phyloP scores from a whole-genome alignment of 768 basidiomycete genomes.

The Austroboletus festivus region DNA sequence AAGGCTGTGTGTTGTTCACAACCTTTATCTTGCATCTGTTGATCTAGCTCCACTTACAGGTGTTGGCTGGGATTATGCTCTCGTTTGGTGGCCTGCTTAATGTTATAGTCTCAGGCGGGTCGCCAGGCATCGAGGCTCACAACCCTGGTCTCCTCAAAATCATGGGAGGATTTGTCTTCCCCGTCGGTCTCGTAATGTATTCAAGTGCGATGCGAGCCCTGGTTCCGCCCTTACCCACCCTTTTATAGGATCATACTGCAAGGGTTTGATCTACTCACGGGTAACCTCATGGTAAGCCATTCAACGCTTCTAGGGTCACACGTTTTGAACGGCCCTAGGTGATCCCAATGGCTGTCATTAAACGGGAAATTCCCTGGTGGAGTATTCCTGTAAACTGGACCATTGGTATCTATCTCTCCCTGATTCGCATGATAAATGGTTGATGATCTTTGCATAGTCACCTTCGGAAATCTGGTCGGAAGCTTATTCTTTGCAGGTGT shows the following conservation, averaged over 20 bases:
- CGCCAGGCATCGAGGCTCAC: constrained; percentile 42
- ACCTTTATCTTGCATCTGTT: background rate
- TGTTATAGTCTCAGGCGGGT: constrained; percentile 59
- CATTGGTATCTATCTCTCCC: background rate
- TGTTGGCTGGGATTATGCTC: constrained; percentile 68
- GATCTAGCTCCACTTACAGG: constrained; percentile 34
- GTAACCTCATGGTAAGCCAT: constrained; percentile 65
- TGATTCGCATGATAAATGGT: too few relatives aligned
- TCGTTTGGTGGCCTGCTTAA: constrained; percentile 70
- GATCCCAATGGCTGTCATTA: constrained; percentile 66
- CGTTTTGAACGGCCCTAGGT: constrained; percentile 38
- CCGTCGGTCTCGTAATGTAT: constrained; percentile 75
- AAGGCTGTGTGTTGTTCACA: constrained; percentile 55
- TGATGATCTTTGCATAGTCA: constrained; percentile 40
- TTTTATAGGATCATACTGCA: constrained; percentile 64
- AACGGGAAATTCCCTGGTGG: constrained; percentile 67
- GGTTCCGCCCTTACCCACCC: background rate
- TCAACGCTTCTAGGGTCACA: background rate
- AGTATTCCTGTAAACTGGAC: constrained; percentile 37
- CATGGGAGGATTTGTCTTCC: constrained; percentile 67
- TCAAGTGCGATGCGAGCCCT: constrained; percentile 2
- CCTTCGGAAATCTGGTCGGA: constrained; percentile 66
- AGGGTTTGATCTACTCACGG: constrained; percentile 68
- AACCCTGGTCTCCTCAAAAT: constrained; percentile 71
- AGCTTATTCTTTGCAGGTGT: constrained; percentile 69